Evolutionary conservation across 225 moss, liverwort and hornwort species (phyloP), one percentile per base, ranked within the genome.

Genomic region (Takakia lepidozioides): DNA sequence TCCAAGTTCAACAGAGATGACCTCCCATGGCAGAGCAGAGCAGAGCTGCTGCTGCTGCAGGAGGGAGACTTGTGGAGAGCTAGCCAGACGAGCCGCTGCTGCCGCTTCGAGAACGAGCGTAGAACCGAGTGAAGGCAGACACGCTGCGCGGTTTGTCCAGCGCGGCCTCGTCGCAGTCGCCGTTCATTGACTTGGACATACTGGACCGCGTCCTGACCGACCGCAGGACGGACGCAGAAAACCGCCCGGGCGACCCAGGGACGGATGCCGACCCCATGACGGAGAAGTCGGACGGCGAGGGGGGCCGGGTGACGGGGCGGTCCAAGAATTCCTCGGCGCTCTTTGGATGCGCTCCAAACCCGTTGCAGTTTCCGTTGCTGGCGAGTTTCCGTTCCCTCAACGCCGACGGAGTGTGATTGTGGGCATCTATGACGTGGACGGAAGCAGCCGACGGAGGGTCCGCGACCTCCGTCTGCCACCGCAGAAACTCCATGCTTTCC

Each of bases 81-180:
- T n/a, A 64, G 34, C 64, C 67, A 36, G 48, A 61, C 36, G 54
- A 74, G 36, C 60, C 66, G 22, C 60, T 63, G 66, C 66, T 79
- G 52, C 66, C 70, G 38, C 57, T 74, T 50, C 70, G 39, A 25
- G 74, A 70, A 26, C 70, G 59, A 17, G 79, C 63, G 63, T 79
- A 79, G 53, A 79, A 79, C 10, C 74, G 66, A 38, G 66, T 79
- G 70, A 74, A 74, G 20, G 56, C 74, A 41, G 79, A 64, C 27
- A 62, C 52, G 9, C 40, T 66, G 23, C 67, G 66, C 18, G 25
- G 50, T 47, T 55, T 70, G 30, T 79, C 72, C 37, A 35, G 49
- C 3, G 54, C 40, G 10, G 56, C 63, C 17, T 71, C 63, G 47
- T 62, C 72, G 14, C 50, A 51, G 15, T 72, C 72, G 1, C 27